phyloP scores from a whole-genome alignment of 2,329 filamentous ascomycete species.

The Arthrobotrys megalospora region DNA sequence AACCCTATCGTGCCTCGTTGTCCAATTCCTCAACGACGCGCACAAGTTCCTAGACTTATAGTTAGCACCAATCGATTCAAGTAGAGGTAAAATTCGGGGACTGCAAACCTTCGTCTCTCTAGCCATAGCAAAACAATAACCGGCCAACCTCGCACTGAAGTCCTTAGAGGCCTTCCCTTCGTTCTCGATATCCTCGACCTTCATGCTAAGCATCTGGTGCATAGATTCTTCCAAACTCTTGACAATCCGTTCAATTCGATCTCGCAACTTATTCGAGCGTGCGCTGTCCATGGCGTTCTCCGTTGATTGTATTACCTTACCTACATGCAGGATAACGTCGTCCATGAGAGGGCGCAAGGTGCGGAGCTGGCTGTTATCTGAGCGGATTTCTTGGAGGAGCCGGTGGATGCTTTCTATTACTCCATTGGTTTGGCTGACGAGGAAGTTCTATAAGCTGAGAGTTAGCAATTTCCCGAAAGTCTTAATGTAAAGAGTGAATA shows the following conservation, averaged over 20 bases:
- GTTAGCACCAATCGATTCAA: conserved; percentile 23
- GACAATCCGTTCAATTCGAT: conserved; percentile 70
- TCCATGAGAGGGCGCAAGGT: conserved; percentile 75
- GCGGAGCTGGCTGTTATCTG: conserved; percentile 73
- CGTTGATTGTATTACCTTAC: conserved; percentile 78
- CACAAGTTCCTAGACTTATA: conserved; percentile 61
- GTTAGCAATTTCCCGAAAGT: conserved; percentile 23
- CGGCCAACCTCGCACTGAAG: conserved; percentile 81
- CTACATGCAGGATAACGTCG: conserved; percentile 79
- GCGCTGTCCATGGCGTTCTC: conserved; percentile 70
- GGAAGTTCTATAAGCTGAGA: conserved; percentile 39
- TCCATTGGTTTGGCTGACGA: conserved; percentile 82
- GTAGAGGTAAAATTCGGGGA: background rate
- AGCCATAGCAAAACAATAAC: conserved; percentile 88
- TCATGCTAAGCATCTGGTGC: conserved; percentile 77
- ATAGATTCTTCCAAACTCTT: conserved; percentile 72
- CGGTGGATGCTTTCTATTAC: conserved; percentile 85
- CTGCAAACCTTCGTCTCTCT: conserved; percentile 78
- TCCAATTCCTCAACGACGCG: conserved; percentile 64
- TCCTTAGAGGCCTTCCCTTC: conserved; percentile 72
- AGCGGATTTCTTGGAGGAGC: conserved; percentile 81
- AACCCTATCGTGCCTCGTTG: conserved; percentile 55
- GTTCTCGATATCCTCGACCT: conserved; percentile 75
- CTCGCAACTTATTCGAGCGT: conserved; percentile 30
- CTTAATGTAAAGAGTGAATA: background rate